phyloP scores from a whole-genome alignment of 768 basidiomycete genomes.

The Amanita brunnescens region DNA sequence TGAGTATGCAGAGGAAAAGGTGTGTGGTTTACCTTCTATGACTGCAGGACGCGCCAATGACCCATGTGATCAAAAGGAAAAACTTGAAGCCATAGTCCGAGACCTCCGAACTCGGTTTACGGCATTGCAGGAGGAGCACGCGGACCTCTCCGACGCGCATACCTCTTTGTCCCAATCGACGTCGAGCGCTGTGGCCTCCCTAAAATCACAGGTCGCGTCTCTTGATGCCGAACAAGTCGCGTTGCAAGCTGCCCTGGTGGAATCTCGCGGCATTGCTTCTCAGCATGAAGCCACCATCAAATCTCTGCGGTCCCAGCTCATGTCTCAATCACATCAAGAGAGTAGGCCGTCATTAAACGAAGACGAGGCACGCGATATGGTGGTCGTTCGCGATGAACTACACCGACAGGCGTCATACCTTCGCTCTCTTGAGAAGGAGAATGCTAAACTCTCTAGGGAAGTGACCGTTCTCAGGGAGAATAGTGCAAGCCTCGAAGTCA shows the following conservation, averaged over 20 bases:
- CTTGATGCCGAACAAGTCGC: conserved; percentile 33
- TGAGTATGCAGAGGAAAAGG: conserved; percentile 52
- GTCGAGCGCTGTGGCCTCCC: conserved; percentile 38
- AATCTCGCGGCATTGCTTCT: not conserved
- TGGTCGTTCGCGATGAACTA: conserved; percentile 58
- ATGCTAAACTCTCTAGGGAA: conserved; percentile 47
- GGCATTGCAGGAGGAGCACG: conserved; percentile 45
- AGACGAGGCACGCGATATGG: conserved; percentile 47
- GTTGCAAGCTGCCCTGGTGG: conserved; percentile 29
- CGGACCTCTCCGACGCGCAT: conserved; percentile 53
- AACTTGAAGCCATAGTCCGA: conserved; percentile 42
- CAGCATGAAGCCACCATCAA: conserved; percentile 4
- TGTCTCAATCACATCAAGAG: conserved; percentile 39
- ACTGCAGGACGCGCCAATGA: not conserved
- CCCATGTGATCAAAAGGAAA: conserved; percentile 26
- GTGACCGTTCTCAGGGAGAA: conserved; percentile 43
- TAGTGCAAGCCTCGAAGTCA: conserved; percentile 54
- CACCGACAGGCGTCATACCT: conserved; percentile 57
- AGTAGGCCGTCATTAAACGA: conserved; percentile 32
- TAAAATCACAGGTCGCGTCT: conserved; percentile 42
- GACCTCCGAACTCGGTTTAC: conserved; percentile 40
- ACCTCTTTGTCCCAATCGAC: conserved; percentile 38
- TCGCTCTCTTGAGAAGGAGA: conserved; percentile 49
- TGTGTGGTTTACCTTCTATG: conserved; percentile 19
- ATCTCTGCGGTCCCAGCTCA: conserved; percentile 22